Base-by-base conservation (phyloP, 1,284 basidiomycete genomes). In the Coriolopsis trogii region DNA sequence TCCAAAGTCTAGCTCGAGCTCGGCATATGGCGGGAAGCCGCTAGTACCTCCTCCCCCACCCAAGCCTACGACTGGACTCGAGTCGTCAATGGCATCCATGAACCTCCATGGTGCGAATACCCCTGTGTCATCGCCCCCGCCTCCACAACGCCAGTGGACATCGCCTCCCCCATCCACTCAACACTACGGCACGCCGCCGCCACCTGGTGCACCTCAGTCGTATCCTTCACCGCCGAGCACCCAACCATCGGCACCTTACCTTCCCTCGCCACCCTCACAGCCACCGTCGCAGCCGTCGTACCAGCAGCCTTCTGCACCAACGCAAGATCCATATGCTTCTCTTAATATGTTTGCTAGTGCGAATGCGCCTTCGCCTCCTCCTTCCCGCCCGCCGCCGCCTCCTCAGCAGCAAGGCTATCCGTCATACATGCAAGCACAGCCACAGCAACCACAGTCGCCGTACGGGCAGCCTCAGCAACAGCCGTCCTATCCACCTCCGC, bases 71-170 rank as follows among this genome's bases (percentile, higher is more conserved):
- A 53, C 41, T 1, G 53, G 56, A 4, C 66, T 85, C 3, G 76
- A 80, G 51, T 71, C 74, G 4, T 75, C 78, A 2, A 81, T 87
- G 62, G 72, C 78, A 1, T 76, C 79, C 0, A 78, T 89, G 79
- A 80, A 65, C 57, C 50, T 82, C 29, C 61, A 64, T 38, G 43
- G 56, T 0, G 26, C 60, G 13, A 58, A 69, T 26, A 56, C 63
- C 8, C 51, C 74, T 1, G 70, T 70, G 6, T 68, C 74, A 12
- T 70, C 73, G 23, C 70, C 74, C 33, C 69, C 65, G 30, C 63
- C 64, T 10, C 52, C 53, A 4, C 64, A 67, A 28, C 65, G 63
- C 28, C 65, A 58, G 12, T 65, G 60, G 61, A 49, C 53, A 15
- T 58, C 62, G n/a, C 64, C 62, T 12, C 56, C 59, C 15, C 54